Base-by-base conservation (phyloP, 768 basidiomycete genomes). In the Naganishia randhawae region DNA sequence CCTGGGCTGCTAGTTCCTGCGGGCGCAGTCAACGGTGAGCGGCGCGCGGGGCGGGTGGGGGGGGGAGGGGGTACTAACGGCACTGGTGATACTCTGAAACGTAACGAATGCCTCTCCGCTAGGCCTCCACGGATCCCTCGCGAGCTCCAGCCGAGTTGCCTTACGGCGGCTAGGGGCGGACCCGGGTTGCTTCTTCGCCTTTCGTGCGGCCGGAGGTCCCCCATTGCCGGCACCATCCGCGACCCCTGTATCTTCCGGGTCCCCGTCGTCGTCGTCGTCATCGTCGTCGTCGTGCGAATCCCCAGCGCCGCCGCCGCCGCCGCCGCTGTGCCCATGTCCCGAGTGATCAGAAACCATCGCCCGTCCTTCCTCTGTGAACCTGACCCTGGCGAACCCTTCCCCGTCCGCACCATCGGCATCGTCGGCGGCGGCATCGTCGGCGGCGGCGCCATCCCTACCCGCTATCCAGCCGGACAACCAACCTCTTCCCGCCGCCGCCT, bases 61-160 rank as follows among this genome's bases (percentile, higher is more conserved):
- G 42, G 29, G 13, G 39, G 32, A 25, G 10, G 62, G 1, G 55
- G 19, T 22, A 82, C 89, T 76, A 77, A 93, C 91, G 29, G 92
- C 91, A 73, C 88, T 89, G 0, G 91, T 89, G 87, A 94, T 91
- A 75, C 91, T 91, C 81, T 96, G 92, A 73, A 99, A 97, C 0
- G 96, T 98, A 22, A 98, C 90, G 75, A 98, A 99, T 0, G 92
- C 96, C 33, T 86, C 85, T 51, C 88, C 87, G 0, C 91, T 91
- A 1, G 92, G 84, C 72, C 85, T 87, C 77, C 67, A 68, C 35
- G 50, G 55, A 19, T 68, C 57, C 29, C 62, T 41, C 1, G 57
- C 65, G 7, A 39, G 35, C n/a, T 50, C 42, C 29, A 66, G n/a
- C n/a, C n/a, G n/a, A n/a, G n/a, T n/a, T n/a, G n/a, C n/a, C n/a